Evolutionary conservation across 1,284 basidiomycete species (phyloP).

Genomic region (Ustilago trichophora): DNA sequence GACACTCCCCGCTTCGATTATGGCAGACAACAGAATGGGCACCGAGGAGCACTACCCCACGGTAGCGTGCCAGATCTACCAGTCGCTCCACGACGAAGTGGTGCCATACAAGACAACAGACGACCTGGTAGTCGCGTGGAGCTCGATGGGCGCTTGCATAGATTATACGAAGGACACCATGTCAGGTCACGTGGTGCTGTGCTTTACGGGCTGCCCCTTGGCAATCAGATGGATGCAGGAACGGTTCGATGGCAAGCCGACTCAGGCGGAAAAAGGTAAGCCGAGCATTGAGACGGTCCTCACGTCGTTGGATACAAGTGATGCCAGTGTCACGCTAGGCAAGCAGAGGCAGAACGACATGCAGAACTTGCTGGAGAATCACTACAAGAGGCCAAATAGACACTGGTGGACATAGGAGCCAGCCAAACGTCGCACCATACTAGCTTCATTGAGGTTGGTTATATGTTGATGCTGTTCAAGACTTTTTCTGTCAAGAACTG

Average conservation of each 20-base stretch:
- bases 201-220: constrained; percentile 33
- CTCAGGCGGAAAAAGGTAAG: constrained; percentile 14
- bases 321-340: constrained; percentile 26
- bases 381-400: constrained; percentile 21
- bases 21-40: constrained; percentile 46
- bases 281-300: constrained; percentile 24
- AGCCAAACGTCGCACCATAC: no score
- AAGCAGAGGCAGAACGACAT: constrained; percentile 27
- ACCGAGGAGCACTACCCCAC: constrained; percentile 15
- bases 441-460: no score
- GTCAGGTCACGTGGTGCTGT: constrained; percentile 33
- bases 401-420: constrained; percentile 46
- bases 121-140: constrained; percentile 39
- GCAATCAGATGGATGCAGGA: constrained; percentile 47
- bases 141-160: constrained; percentile 35
- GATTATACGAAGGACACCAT: constrained; percentile 36
- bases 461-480: no score
- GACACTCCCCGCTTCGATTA: constrained; percentile 12
- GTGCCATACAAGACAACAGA: constrained; percentile 51
- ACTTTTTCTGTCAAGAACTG: no score
- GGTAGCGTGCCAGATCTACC: constrained; percentile 53
- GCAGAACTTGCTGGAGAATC: constrained; percentile 21
- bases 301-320: constrained; percentile 30
- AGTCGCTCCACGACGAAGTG: constrained; percentile 53
- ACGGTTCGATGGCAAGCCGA: constrained; percentile 33